Percentiles rank a stretch among this genome's conserved stretches.
These are phyloP conservation scores for Colletotrichum shisoi DNA, from an alignment of 2,329 filamentous ascomycete genomes.

Conservation along the genomic window DNA sequence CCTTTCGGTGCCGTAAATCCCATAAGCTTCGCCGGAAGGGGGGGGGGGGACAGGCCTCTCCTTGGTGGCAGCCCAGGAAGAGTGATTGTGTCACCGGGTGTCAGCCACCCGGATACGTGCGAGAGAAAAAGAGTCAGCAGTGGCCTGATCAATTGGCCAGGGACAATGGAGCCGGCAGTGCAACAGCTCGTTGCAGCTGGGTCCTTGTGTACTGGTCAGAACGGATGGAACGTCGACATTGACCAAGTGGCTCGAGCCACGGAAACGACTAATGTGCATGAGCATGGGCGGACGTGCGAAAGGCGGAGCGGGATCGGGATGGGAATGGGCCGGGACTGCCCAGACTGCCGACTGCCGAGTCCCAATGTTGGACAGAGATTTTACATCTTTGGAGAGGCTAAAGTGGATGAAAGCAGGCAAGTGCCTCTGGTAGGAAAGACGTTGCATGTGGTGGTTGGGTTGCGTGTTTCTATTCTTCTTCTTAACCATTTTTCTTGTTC, in stretches of 20 bases:
- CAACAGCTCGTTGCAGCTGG: background rate
- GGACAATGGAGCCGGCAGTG: background rate
- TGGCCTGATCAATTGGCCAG: background rate
- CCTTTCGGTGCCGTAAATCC: background rate
- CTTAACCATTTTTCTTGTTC: conserved; percentile 10
- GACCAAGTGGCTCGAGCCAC: background rate
- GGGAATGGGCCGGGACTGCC: background rate
- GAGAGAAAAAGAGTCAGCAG: conserved; percentile 5
- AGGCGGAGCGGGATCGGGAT: background rate
- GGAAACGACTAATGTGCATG: background rate
- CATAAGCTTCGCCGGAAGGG: background rate
- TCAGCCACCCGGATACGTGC: conserved; percentile 13
- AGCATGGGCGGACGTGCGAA: background rate
- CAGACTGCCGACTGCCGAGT: background rate
- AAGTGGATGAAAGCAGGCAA: conserved; percentile 8
- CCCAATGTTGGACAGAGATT: background rate
- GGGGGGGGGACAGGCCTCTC: conserved; percentile 6
- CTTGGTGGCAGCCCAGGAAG: conserved; percentile 8
- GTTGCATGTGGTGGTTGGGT: background rate
- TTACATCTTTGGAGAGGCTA: background rate
- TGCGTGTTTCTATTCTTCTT: conserved; percentile 14
- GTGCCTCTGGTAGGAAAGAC: background rate
- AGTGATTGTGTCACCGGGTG: conserved; percentile 9
- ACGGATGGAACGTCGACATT: background rate
- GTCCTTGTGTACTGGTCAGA: background rate